Evolutionary conservation across 2,329 filamentous ascomycete genomes (phyloP).

Genomic region (Alternaria longipes): DNA sequence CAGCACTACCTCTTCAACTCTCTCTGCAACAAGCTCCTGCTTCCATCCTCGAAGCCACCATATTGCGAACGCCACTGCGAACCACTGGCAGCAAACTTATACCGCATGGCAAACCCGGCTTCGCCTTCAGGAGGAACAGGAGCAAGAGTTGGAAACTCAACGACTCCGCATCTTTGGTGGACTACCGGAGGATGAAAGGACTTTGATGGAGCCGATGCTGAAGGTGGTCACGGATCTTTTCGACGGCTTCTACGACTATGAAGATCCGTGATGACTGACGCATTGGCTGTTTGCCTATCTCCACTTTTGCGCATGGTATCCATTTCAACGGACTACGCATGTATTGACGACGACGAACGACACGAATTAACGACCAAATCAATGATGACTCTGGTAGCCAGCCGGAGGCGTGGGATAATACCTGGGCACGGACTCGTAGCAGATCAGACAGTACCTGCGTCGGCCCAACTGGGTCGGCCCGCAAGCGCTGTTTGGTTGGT

Average conservation of each 20-base stretch:
- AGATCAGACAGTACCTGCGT: slow-evolving; percentile 38
- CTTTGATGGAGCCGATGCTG: slow-evolving; percentile 57
- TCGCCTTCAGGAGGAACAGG: slow-evolving; percentile 39
- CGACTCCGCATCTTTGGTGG: slow-evolving; percentile 57
- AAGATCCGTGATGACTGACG: slow-evolving; percentile 48
- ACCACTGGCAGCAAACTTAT: slow-evolving; percentile 51
- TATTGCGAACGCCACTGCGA: slow-evolving; percentile 27
- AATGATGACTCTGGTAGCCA: slow-evolving; percentile 41
- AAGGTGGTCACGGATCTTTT: slow-evolving; percentile 59
- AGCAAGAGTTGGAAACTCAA: slow-evolving; percentile 45
- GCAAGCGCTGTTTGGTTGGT: slow-evolving; percentile 42
- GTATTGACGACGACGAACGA: slow-evolving; percentile 15
- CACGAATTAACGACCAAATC: slow-evolving; percentile 21
- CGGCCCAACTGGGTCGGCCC: slow-evolving; percentile 32
- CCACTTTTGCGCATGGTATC: slow-evolving; percentile 13
- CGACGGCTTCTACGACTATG: slow-evolving; percentile 56
- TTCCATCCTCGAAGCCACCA: slow-evolving; percentile 32
- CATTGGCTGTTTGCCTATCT: slow-evolving; percentile 11
- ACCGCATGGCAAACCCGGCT: slow-evolving; percentile 50
- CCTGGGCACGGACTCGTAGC: slow-evolving; percentile 51
- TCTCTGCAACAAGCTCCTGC: slow-evolving; percentile 33
- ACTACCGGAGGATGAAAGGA: slow-evolving; percentile 53
- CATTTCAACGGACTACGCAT: slow-evolving; percentile 1
- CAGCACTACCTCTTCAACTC: slow-evolving; percentile 38
- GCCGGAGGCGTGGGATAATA: slow-evolving; percentile 50